Conservation (phyloP, 164 flowering plant species). For the Litsea cubeba region DNA sequence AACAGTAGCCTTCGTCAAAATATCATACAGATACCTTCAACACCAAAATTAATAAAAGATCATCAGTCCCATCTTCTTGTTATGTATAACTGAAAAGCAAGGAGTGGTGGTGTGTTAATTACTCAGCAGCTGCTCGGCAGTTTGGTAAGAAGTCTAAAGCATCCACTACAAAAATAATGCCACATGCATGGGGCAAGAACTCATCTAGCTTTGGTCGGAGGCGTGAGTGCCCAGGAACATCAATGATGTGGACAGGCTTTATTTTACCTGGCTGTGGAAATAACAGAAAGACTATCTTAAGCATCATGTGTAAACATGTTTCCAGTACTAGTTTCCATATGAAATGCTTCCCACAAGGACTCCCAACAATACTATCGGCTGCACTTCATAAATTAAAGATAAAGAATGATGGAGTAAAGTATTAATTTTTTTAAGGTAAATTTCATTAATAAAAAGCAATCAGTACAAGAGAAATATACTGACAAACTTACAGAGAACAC, state of each 20-base stretch:
- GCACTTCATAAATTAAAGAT: no score
- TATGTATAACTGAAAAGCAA: not conserved
- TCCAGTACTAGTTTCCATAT: not conserved
- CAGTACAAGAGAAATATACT: no score
- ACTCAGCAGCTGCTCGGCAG: conserved; percentile 88
- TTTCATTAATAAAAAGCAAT: no score
- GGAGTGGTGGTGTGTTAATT: conserved; percentile 13
- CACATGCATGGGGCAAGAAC: conserved; percentile 78
- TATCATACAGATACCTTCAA: conserved; percentile 83
- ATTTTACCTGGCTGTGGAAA: conserved; percentile 36
- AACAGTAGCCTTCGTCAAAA: conserved; percentile 72
- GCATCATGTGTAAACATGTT: not conserved
- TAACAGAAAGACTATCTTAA: not conserved
- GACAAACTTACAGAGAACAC: no score
- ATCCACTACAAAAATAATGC: conserved; percentile 85
- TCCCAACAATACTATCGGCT: no score
- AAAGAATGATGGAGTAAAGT: no score
- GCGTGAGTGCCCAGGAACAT: conserved; percentile 95
- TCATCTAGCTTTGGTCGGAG: conserved; percentile 87
- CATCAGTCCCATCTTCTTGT: not conserved
- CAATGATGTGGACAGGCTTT: conserved; percentile 74
- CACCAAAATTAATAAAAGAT: conserved; percentile 9
- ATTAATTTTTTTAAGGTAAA: no score
- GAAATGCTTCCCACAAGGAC: no score
- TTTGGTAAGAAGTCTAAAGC: conserved; percentile 85